Evolutionary conservation across 495 filamentous ascomycete species (phyloP).

Genomic region (Neurospora africana): DNA sequence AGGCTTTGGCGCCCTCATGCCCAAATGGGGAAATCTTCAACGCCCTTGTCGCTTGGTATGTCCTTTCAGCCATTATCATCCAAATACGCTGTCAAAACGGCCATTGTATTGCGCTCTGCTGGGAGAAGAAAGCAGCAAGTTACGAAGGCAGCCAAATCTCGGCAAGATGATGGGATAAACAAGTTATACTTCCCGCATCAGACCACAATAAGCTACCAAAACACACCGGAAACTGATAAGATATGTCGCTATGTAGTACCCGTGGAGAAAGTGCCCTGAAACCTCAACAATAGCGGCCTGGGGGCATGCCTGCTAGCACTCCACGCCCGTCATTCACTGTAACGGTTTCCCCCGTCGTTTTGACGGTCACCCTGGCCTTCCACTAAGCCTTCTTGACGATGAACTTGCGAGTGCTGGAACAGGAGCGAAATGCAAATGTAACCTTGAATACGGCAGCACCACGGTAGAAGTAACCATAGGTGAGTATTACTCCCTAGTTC

Average conservation of each 20-base stretch:
- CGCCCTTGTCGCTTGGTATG: neutral
- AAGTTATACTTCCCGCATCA: neutral
- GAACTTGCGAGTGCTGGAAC: neutral
- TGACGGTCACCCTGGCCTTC: neutral
- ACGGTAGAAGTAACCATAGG: neutral
- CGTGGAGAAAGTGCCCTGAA: neutral
- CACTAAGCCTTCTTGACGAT: neutral
- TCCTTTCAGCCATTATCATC: neutral
- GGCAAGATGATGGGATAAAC: neutral
- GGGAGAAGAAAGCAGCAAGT: neutral
- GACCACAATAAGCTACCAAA: neutral
- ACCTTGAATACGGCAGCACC: neutral
- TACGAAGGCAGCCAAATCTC: neutral
- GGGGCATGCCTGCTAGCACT: neutral
- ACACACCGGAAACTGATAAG: neutral
- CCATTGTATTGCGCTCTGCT: neutral
- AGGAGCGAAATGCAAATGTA: neutral
- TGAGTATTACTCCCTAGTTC: neutral
- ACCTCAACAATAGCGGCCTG: neutral
- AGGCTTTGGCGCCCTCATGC: conserved; percentile 16
- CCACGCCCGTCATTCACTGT: neutral
- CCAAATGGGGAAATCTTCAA: conserved; percentile 12
- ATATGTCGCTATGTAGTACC: neutral
- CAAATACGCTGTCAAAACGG: neutral
- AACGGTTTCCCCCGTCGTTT: neutral